A percentile compares a stretch with the other conserved stretches of the same genome.
Evolutionary conservation across 768 basidiomycete genomes (phyloP).

Genomic region (Boletus vermiculosoides): DNA sequence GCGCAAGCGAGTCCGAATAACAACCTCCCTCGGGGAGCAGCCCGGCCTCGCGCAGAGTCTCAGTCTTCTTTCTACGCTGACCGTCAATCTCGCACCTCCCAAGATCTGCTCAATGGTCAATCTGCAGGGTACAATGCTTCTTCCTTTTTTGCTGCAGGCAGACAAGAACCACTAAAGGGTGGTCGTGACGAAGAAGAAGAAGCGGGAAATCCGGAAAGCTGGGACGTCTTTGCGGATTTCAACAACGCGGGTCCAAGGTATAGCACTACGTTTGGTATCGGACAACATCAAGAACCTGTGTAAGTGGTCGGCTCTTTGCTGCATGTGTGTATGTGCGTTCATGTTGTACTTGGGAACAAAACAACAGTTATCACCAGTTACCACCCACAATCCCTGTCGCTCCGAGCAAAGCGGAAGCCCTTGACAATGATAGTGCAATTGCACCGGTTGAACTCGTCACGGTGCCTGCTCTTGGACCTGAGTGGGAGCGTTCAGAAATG

Average conservation of each 20-base stretch:
- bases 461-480: conserved; percentile 86
- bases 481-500: conserved; percentile 84
- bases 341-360: conserved; percentile 4
- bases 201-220: conserved; percentile 43
- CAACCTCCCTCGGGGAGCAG: conserved; percentile 30
- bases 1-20: conserved; percentile 19
- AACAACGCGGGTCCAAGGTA: conserved; percentile 83
- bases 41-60: conserved; percentile 58
- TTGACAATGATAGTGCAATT: conserved; percentile 31
- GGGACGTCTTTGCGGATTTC: conserved; percentile 88
- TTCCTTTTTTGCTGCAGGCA: conserved; percentile 66
- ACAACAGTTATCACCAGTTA: conserved; percentile 45
- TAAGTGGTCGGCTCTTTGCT: conserved; percentile 30
- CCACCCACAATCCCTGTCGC: conserved; percentile 26
- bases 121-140: conserved; percentile 73
- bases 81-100: conserved; percentile 39
- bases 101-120: conserved; percentile 47
- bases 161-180: conserved; percentile 75
- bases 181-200: conserved; percentile 71
- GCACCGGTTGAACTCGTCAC: conserved; percentile 84
- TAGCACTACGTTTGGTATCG: conserved; percentile 55
- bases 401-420: conserved; percentile 36
- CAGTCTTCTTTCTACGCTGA: conserved; percentile 66
- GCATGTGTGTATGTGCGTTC: conserved; percentile 1
- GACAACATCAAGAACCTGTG: conserved; percentile 44